Evolutionary conservation across 192 early-diverging fungal genomes (phyloP), one percentile per base, ranked within the genome.

Genomic region (Entophlyctis helioformis): DNA sequence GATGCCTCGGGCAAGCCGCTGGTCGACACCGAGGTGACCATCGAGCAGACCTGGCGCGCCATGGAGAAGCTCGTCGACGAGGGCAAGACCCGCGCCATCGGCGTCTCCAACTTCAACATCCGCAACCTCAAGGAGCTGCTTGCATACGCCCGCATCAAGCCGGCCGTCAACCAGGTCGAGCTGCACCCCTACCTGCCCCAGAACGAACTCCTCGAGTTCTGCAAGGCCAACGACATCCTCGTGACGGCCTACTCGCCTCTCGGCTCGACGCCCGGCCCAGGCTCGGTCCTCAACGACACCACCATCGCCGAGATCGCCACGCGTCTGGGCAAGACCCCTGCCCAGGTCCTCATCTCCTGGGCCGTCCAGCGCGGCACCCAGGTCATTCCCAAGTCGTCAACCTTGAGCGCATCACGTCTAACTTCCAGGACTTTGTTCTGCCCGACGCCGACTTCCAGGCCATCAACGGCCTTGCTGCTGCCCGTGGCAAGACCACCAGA

Each of bases 121-220:
- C 21, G 16, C 28, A 23, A 51, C 8, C 51, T 25, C 66, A 82
- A 84, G 41, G 68, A 80, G 46, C 59, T 95, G 35, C 51, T 92
- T 5, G 63, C 60, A 6, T 44, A 60, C 36, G 71, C 76, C 56
- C 71, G 65, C 37, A 77, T 91, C 32, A 52, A 72, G 42, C 92
- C 92, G 13, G 86, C 79, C 35, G 84, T 80, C 32, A 84, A 86
- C 71, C 89, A 96, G 61, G 64, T 89, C 42, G 91, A 95, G 58
- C 56, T 85, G 24, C 86, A 91, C 54, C 87, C 87, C 26, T 78
- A 63, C 60, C 62, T 82, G 35, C 80, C 67, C 11, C 83, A 83
- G 53, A 54, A 42, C 29, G 78, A 81, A 44, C 72, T 96, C 10
- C 51, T 91, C 34, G 76, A 81, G 21, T 91, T 68, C 65, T 83